phyloP scores from a whole-genome alignment of 169 alveolate genomes.

The Babesia caballi region DNA sequence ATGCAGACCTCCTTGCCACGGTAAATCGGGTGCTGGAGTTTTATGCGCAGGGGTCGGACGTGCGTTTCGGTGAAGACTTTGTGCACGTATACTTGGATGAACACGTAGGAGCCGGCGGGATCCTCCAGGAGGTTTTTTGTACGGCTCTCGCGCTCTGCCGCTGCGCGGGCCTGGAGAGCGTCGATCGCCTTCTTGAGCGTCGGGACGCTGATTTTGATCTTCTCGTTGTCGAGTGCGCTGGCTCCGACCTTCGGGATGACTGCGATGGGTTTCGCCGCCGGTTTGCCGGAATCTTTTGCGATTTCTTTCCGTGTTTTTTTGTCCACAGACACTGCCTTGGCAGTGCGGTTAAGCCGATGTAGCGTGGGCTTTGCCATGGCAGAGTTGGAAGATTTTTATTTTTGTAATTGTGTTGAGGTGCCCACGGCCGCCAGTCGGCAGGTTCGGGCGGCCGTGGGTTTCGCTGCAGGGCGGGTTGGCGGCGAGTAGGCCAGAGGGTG shows the following conservation, averaged over 20 bases:
- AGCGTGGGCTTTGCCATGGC: conserved; percentile 55
- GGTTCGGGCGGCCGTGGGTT: too few species aligned
- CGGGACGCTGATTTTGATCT: conserved; percentile 17
- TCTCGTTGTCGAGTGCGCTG: conserved; percentile 37
- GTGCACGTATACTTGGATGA: conserved; percentile 25
- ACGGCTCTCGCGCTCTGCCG: conserved; percentile 9
- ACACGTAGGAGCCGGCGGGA: conserved; percentile 34
- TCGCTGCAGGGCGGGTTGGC: too few species aligned
- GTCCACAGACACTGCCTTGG: conserved; percentile 5
- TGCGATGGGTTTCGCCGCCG: conserved; percentile 32
- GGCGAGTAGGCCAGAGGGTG: too few species aligned
- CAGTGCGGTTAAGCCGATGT: conserved; percentile 40
- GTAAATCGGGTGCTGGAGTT: conserved; percentile 47
- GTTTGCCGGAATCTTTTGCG: conserved; percentile 25
- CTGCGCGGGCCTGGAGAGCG: conserved; percentile 42
- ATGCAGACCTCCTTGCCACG: conserved; percentile 56
- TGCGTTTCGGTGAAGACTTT: conserved; percentile 46
- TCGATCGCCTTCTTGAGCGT: conserved; percentile 31
- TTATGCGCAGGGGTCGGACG: conserved; percentile 46
- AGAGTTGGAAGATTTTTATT: background rate
- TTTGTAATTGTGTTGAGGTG: too few species aligned
- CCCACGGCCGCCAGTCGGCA: too few species aligned
- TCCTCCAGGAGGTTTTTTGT: conserved; percentile 45
- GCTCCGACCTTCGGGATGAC: conserved; percentile 31
- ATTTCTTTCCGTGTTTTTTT: conserved; percentile 30